Evolutionary conservation across 2,329 filamentous ascomycete species (phyloP).

Genomic region (Trichoderma endophyticum): DNA sequence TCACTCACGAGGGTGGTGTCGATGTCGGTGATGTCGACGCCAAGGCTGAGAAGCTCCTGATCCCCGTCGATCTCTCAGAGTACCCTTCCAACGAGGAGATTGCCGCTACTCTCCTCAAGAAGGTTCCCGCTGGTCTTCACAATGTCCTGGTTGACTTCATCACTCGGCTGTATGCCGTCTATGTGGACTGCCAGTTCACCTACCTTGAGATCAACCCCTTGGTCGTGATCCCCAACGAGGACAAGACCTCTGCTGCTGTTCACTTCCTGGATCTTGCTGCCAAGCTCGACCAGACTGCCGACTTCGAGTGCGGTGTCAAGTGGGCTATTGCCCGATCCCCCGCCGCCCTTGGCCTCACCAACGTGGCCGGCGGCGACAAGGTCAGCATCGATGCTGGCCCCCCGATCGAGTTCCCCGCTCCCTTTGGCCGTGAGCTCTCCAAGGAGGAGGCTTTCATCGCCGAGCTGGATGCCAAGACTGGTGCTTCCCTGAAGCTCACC

Average conservation of each 20-base stretch:
- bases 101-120: conserved; percentile 77
- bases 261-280: conserved; percentile 98
- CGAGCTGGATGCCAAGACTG: conserved; percentile 98
- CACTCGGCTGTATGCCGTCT: conserved; percentile 94
- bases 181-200: conserved; percentile 99
- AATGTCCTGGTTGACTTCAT: conserved; percentile 99
- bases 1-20: conserved; percentile 99
- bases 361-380: conserved; percentile 66
- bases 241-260: conserved; percentile 87
- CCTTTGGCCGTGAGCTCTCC: conserved; percentile 95
- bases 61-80: conserved; percentile 90
- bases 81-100: conserved; percentile 97
- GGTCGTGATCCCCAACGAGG: conserved; percentile 92
- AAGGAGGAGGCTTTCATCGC: conserved; percentile 99
- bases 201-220: conserved; percentile 99
- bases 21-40: conserved; percentile 98
- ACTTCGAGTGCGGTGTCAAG: conserved; percentile 98
- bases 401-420: conserved; percentile 98
- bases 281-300: conserved; percentile 98
- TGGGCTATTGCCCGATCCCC: conserved; percentile 96
- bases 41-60: conserved; percentile 97
- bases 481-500: conserved; percentile 96
- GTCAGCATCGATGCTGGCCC: conserved; percentile 94
- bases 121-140: conserved; percentile 93
- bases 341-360: conserved; percentile 78